phyloP scores from a whole-genome alignment of 495 filamentous ascomycete species.

The Acidomyces sp. region DNA sequence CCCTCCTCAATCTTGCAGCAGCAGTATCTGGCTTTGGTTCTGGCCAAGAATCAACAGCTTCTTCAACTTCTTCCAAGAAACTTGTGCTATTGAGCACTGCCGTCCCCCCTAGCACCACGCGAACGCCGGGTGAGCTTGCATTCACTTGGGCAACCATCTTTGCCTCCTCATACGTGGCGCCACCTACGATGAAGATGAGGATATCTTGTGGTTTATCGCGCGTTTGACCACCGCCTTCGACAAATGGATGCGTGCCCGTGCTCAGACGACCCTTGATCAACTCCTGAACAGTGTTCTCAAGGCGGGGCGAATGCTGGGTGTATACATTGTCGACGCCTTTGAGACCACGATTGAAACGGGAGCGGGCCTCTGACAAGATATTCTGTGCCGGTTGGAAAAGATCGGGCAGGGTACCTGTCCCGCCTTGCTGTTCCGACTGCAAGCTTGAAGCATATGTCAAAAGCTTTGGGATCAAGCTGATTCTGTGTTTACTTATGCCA shows the following conservation, averaged over 20 bases:
- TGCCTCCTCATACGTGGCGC: constrained; percentile 89
- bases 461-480: constrained; percentile 62
- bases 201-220: constrained; percentile 94
- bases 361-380: constrained; percentile 79
- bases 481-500: constrained; percentile 55
- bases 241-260: constrained; percentile 78
- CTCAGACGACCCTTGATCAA: constrained; percentile 79
- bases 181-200: constrained; percentile 84
- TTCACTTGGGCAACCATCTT: constrained; percentile 89
- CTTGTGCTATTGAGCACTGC: constrained; percentile 70
- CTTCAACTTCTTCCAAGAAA: constrained; percentile 54
- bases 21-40: constrained; percentile 54
- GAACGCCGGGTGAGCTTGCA: constrained; percentile 72
- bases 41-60: constrained; percentile 52
- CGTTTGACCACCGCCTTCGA: constrained; percentile 76
- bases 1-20: constrained; percentile 57
- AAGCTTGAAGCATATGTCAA: constrained; percentile 73
- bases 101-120: constrained; percentile 80
- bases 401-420: constrained; percentile 56
- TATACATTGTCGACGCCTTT: constrained; percentile 98
- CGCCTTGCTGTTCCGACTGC: constrained; percentile 42
- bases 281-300: constrained; percentile 80
- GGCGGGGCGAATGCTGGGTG: constrained; percentile 83
- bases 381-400: constrained; percentile 74
- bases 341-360: constrained; percentile 73